Evolutionary conservation across 352 stramenopile species (phyloP).

Genomic region (Globisporangium splendens): DNA sequence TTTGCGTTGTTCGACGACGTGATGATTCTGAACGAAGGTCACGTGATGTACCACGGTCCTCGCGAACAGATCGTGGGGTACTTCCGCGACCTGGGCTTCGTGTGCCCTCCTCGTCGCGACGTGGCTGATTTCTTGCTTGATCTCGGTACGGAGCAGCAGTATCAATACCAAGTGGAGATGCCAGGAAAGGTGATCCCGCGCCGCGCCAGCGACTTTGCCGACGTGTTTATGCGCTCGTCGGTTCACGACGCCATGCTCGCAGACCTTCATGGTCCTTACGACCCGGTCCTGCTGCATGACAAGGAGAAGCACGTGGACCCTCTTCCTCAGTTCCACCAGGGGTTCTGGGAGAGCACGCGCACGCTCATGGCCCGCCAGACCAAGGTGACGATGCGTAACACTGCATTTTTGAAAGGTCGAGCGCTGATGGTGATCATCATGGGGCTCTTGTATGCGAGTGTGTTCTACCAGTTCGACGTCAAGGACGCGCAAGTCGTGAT

Average conservation of each 20-base stretch:
- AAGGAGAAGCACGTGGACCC: constrained; percentile 24
- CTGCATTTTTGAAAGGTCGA: constrained; percentile 9
- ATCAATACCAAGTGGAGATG: neutral
- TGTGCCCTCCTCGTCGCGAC: constrained; percentile 22
- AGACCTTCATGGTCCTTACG: constrained; percentile 22
- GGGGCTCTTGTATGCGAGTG: constrained; percentile 12
- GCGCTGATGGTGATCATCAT: constrained; percentile 14
- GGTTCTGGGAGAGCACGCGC: constrained; percentile 31
- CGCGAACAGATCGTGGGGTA: constrained; percentile 51
- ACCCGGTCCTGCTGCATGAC: constrained; percentile 24
- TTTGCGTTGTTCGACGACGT: constrained; percentile 54
- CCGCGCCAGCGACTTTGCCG: constrained; percentile 23
- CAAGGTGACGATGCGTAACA: constrained; percentile 48
- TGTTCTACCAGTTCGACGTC: constrained; percentile 13
- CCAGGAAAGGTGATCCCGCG: constrained; percentile 15
- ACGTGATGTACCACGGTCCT: constrained; percentile 37
- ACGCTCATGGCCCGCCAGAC: constrained; percentile 49
- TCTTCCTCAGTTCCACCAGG: constrained; percentile 40
- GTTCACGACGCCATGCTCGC: constrained; percentile 27
- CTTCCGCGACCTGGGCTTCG: constrained; percentile 56
- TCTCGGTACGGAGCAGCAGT: constrained; percentile 7
- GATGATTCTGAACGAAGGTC: constrained; percentile 39
- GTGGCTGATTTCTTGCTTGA: constrained; percentile 25
- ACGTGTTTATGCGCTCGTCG: constrained; percentile 25
- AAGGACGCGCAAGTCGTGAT: constrained; percentile 9